phyloP scores from a whole-genome alignment of 2,329 filamentous ascomycete species.

The Pestalotiopsis fici region DNA sequence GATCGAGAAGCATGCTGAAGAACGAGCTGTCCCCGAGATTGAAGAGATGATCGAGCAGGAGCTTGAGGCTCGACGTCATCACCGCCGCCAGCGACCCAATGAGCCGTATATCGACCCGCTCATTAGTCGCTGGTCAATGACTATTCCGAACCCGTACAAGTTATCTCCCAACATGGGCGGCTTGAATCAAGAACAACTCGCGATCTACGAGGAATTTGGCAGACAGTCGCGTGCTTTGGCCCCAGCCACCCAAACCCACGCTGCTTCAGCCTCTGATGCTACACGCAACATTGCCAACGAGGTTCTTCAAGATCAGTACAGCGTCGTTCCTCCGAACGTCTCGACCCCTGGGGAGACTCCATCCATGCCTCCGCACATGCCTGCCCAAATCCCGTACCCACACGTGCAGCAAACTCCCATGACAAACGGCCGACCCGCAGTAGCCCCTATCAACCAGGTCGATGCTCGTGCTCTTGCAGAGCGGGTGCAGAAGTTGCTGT shows the following conservation, averaged over 20 bases:
- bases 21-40: slow-evolving; percentile 90
- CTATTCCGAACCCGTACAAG: slow-evolving; percentile 92
- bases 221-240: slow-evolving; percentile 71
- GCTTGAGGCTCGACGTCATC: slow-evolving; percentile 74
- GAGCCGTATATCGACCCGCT: slow-evolving; percentile 82
- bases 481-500: slow-evolving; percentile 57
- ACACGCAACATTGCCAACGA: slow-evolving; percentile 65
- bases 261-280: slow-evolving; percentile 59
- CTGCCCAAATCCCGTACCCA: slow-evolving; percentile 56
- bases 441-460: slow-evolving; percentile 40
- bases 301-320: slow-evolving; percentile 63
- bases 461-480: slow-evolving; percentile 56
- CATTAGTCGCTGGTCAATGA: slow-evolving; percentile 88
- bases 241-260: slow-evolving; percentile 56
- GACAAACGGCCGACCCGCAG: slow-evolving; percentile 52
- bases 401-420: slow-evolving; percentile 47
- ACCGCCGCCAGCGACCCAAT: slow-evolving; percentile 73
- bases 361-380: slow-evolving; percentile 50
- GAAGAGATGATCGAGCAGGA: slow-evolving; percentile 88
- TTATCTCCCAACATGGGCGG: slow-evolving; percentile 70
- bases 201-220: slow-evolving; percentile 95
- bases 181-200: slow-evolving; percentile 87
- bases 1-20: slow-evolving; percentile 93
- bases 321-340: slow-evolving; percentile 50
- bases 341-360: slow-evolving; percentile 63